These are phyloP conservation scores for Saposhnikovia divaricata DNA, from an alignment of 129 eudicot species.

Conservation along the genomic window DNA sequence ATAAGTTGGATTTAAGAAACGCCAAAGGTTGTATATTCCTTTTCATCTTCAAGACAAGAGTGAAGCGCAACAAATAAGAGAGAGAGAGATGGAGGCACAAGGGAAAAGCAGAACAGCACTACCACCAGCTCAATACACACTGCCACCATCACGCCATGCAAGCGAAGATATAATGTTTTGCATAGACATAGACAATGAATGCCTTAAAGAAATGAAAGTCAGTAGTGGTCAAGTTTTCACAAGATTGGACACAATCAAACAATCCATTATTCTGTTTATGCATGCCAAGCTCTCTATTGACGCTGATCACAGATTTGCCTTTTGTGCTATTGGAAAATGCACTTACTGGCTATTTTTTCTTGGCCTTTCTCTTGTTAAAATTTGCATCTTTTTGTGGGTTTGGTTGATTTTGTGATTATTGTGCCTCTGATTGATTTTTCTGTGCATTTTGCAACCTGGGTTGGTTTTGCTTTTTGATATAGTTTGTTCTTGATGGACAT, in stretches of 20 bases:
- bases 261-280: conserved; percentile 63
- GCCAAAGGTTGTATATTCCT: no score
- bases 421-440: not conserved
- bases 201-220: conserved; percentile 60
- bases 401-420: not conserved
- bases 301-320: conserved; percentile 85
- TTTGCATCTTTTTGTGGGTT: not conserved
- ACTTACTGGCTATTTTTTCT: conserved; percentile 53
- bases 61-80: no score
- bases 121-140: not conserved
- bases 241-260: conserved; percentile 67
- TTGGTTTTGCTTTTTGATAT: not conserved
- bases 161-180: conserved; percentile 85
- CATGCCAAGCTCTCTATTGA: conserved; percentile 71
- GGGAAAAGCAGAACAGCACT: no score
- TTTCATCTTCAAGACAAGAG: no score
- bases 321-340: conserved; percentile 49
- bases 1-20: no score
- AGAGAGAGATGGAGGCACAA: no score
- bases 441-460: not conserved
- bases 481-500: not conserved
- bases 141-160: conserved; percentile 20
- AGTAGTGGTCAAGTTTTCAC: conserved; percentile 62
- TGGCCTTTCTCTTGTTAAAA: not conserved
- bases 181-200: conserved; percentile 43